Percentiles rank a stretch among this genome's conserved stretches.
phyloP scores from a whole-genome alignment of 352 stramenopile genomes.

The Pythium brachiatum region DNA sequence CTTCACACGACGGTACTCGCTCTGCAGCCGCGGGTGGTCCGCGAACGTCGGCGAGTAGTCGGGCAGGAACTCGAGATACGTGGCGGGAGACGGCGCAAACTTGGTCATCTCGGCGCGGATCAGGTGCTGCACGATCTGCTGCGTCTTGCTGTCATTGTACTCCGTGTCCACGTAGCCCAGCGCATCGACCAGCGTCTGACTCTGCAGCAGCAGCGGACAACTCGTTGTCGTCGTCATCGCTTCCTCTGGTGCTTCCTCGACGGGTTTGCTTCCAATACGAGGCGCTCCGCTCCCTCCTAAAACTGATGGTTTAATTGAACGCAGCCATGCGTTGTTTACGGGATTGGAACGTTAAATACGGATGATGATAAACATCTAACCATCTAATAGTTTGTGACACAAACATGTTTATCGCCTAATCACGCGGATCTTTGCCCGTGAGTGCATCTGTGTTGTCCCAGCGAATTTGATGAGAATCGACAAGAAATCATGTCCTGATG shows the following conservation, averaged over 20 bases:
- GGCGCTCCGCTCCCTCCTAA: not conserved
- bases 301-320: slow-evolving; percentile 13
- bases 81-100: slow-evolving; percentile 40
- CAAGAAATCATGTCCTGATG: too few relatives aligned
- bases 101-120: slow-evolving; percentile 75
- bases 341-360: not conserved
- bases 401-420: too few relatives aligned
- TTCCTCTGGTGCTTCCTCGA: not conserved
- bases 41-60: slow-evolving; percentile 54
- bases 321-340: not conserved
- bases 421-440: too few relatives aligned
- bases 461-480: too few relatives aligned
- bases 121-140: slow-evolving; percentile 59
- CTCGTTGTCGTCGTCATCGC: slow-evolving; percentile 31
- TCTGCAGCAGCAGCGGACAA: slow-evolving; percentile 60
- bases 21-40: slow-evolving; percentile 50
- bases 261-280: not conserved
- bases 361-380: too few relatives aligned
- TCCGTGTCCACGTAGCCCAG: slow-evolving; percentile 76
- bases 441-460: too few relatives aligned
- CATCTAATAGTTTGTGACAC: too few relatives aligned
- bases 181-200: slow-evolving; percentile 63
- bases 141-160: slow-evolving; percentile 41
- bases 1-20: slow-evolving; percentile 67
- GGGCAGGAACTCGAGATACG: slow-evolving; percentile 67